These are phyloP conservation scores for Hypoxylon sp. DNA, from an alignment of 2,329 filamentous ascomycete genomes.

Conservation along the genomic window DNA sequence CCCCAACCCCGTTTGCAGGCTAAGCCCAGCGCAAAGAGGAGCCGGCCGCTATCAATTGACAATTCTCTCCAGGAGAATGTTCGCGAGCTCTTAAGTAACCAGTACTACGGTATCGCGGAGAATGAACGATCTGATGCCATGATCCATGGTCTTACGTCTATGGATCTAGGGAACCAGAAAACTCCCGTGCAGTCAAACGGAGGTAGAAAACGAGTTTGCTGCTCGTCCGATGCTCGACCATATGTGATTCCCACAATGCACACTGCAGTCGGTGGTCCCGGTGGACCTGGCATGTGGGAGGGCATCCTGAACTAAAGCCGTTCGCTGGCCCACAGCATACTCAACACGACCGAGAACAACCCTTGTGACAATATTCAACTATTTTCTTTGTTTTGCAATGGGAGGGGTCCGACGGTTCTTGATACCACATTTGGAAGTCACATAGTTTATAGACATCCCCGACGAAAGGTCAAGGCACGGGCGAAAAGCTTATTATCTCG, in stretches of 20 bases:
- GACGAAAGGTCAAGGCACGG: conserved; percentile 52
- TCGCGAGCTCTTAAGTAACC: conserved; percentile 67
- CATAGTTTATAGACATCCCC: conserved; percentile 53
- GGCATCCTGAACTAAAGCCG: conserved; percentile 67
- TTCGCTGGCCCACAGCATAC: conserved; percentile 40
- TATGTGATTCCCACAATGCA: conserved; percentile 63
- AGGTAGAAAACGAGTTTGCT: conserved; percentile 75
- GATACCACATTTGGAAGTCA: conserved; percentile 51
- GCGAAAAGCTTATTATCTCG: conserved; percentile 57
- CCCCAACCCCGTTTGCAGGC: conserved; percentile 52
- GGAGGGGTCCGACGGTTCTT: conserved; percentile 46
- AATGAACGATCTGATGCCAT: conserved; percentile 54
- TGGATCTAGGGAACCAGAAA: conserved; percentile 39
- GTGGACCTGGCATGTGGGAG: conserved; percentile 75
- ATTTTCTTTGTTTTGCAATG: conserved; percentile 52
- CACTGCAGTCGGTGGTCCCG: conserved; percentile 62
- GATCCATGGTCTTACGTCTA: conserved; percentile 54
- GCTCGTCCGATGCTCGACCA: conserved; percentile 68
- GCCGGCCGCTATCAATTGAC: conserved; percentile 69
- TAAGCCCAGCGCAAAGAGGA: conserved; percentile 67
- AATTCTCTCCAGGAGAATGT: conserved; percentile 75
- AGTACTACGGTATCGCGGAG: conserved; percentile 52
- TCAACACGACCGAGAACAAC: conserved; percentile 31
- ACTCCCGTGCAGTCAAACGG: conserved; percentile 56
- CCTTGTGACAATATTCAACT: conserved; percentile 51